Conservation (phyloP, 106 monocot species). For the Dioscorea zingiberensis region DNA sequence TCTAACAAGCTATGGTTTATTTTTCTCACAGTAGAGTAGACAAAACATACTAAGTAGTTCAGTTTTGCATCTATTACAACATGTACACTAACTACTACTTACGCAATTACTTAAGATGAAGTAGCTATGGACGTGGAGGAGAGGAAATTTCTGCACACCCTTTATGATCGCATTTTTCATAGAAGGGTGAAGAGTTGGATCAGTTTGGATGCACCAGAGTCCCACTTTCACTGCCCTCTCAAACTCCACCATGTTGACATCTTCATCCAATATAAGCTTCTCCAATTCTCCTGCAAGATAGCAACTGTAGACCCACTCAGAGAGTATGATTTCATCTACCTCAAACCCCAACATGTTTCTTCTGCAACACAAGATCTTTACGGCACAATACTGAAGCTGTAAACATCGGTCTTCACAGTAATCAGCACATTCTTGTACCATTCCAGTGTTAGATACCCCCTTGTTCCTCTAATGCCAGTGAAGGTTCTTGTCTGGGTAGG, state of each 20-base stretch:
- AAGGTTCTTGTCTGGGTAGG: conserved; percentile 13
- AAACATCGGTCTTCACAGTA: conserved; percentile 35
- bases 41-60: no score
- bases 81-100: no score
- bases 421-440: conserved; percentile 10
- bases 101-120: no score
- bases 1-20: no score
- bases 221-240: conserved; percentile 22
- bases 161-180: conserved; percentile 26
- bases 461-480: conserved; percentile 14
- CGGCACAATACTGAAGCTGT: conserved; percentile 39
- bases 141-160: not conserved
- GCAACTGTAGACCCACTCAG: conserved; percentile 6
- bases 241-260: conserved; percentile 7
- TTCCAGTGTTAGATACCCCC: conserved; percentile 15
- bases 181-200: conserved; percentile 8
- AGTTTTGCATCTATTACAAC: no score
- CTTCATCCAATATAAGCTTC: not conserved
- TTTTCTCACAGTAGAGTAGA: no score
- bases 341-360: conserved; percentile 15
- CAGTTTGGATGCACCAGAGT: conserved; percentile 19
- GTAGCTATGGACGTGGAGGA: conserved; percentile 10
- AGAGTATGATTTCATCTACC: not conserved
- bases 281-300: not conserved
- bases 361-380: conserved; percentile 32